Conservation (phyloP, 768 basidiomycete species). For the Phaeotremella fagi region DNA sequence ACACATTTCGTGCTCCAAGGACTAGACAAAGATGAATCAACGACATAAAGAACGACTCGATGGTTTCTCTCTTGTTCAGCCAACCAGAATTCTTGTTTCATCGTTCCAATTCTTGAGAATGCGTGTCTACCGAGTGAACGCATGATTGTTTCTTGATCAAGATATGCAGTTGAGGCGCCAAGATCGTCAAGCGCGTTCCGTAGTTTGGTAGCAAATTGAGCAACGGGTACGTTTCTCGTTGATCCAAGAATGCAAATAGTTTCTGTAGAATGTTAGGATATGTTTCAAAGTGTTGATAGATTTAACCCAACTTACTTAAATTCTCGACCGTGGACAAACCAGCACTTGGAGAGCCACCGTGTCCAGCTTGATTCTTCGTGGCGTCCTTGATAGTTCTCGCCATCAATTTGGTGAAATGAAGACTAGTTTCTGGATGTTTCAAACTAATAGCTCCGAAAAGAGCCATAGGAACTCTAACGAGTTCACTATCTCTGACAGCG, state of each 20-base stretch:
- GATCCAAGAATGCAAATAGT: slow-evolving; percentile 89
- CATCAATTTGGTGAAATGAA: slow-evolving; percentile 55
- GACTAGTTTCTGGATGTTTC: slow-evolving; percentile 47
- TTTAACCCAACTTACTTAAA: slow-evolving; percentile 21
- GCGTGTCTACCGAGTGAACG: slow-evolving; percentile 89
- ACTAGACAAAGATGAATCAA: slow-evolving; percentile 87
- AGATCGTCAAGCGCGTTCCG: slow-evolving; percentile 83
- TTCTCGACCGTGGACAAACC: slow-evolving; percentile 24
- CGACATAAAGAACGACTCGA: slow-evolving; percentile 89
- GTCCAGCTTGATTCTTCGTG: background rate
- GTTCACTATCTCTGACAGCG: slow-evolving; percentile 95
- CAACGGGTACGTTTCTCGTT: slow-evolving; percentile 79
- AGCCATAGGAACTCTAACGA: slow-evolving; percentile 94
- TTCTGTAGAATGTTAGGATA: slow-evolving; percentile 10
- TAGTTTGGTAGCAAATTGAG: slow-evolving; percentile 82
- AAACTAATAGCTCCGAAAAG: slow-evolving; percentile 85
- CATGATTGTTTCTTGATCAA: slow-evolving; percentile 90
- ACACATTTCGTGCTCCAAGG: slow-evolving; percentile 99
- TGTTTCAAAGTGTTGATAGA: background rate
- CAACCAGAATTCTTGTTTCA: slow-evolving; percentile 90
- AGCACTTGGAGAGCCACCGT: background rate
- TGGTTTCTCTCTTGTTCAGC: slow-evolving; percentile 80
- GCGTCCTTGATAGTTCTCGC: slow-evolving; percentile 51
- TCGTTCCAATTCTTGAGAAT: slow-evolving; percentile 92
- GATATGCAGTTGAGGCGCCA: slow-evolving; percentile 85